Evolutionary conservation across 2,329 filamentous ascomycete species (phyloP), one percentile per base, ranked within the genome.

Genomic region (Cytospora schulzeri): DNA sequence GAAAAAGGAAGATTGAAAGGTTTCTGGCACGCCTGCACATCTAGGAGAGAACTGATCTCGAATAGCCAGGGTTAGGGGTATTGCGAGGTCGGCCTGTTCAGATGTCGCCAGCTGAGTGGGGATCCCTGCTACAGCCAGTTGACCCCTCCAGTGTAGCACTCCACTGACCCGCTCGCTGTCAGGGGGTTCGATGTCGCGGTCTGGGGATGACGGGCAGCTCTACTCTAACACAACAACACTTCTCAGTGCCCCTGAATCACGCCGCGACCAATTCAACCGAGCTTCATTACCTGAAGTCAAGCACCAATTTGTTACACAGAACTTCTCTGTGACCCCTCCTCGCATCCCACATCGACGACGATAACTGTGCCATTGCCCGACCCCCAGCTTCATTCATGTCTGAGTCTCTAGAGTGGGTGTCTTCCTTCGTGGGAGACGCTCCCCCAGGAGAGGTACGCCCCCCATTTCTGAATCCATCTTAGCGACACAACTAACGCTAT

Each of bases 351-450:
- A 26, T 17, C 45, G 22, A 45, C 26, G 24, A 41, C 58, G 58
- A 33, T 35, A 57, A 48, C n/a, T 17, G 22, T 28, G 15, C 19
- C 24, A 15, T 24, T 14, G 15, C 24, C 22, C 17, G 22, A 22
- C 5, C 19, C 51, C 26, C 55, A 29, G 26, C 45, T 24, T 48
- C 45, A 15, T 52, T 62, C 53, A 76, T 78, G 71, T 73, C 80
- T 22, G 74, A 75, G 60, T 76, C 80, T 63, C 70, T 86, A 68
- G 83, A 86, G 67, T 87, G 88, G 63, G 83, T 92, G 69, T 91
- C 93, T 70, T 89, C 93, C 59, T 99, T 98, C 77, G 89, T 99
- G 69, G 89, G 96, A 81, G 92, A 92, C 74, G 93, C 95, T 72
- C 95, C 95, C 56, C 95, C 95, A 26, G 95, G 95, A 82, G 95